phyloP scores from a whole-genome alignment of 495 filamentous ascomycete species.

The Lasiosphaeria hispida region DNA sequence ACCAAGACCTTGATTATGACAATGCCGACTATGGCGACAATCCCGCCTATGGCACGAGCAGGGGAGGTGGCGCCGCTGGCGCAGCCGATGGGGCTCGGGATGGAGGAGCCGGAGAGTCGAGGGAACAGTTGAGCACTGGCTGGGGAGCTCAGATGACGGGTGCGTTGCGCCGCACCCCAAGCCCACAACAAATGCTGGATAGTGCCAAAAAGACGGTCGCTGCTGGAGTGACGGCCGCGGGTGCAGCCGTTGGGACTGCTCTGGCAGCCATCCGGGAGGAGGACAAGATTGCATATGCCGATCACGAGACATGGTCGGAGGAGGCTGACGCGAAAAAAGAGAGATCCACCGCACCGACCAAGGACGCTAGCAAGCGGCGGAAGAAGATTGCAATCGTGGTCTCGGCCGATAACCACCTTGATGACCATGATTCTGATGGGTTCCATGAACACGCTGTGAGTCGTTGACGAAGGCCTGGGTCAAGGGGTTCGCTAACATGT shows the following conservation, averaged over 20 bases:
- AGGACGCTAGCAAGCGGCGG: conserved; percentile 46
- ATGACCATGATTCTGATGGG: conserved; percentile 58
- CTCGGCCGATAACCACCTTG: conserved; percentile 64
- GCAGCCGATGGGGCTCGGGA: conserved; percentile 16
- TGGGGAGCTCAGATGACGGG: conserved; percentile 78
- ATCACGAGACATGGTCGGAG: conserved; percentile 82
- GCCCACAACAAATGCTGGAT: conserved; percentile 84
- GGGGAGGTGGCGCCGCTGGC: conserved; percentile 10
- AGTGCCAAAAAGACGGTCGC: conserved; percentile 71
- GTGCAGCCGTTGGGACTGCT: conserved; percentile 72
- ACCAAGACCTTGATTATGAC: conserved; percentile 48
- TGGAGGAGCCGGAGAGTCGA: conserved; percentile 31
- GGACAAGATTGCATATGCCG: conserved; percentile 72
- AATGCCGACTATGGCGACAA: conserved; percentile 51
- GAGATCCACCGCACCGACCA: conserved; percentile 29
- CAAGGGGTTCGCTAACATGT: conserved; percentile 23
- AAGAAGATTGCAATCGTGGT: conserved; percentile 84
- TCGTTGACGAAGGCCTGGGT: conserved; percentile 10
- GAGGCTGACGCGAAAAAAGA: conserved; percentile 59
- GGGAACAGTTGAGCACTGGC: conserved; percentile 44
- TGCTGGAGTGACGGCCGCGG: conserved; percentile 80
- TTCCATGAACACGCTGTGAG: conserved; percentile 80
- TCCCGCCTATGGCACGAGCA: conserved; percentile 49
- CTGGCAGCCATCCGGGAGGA: conserved; percentile 83
- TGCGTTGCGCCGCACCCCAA: conserved; percentile 81